Base-by-base conservation (phyloP, 345 rosid genomes). In the Arabis alpina region DNA sequence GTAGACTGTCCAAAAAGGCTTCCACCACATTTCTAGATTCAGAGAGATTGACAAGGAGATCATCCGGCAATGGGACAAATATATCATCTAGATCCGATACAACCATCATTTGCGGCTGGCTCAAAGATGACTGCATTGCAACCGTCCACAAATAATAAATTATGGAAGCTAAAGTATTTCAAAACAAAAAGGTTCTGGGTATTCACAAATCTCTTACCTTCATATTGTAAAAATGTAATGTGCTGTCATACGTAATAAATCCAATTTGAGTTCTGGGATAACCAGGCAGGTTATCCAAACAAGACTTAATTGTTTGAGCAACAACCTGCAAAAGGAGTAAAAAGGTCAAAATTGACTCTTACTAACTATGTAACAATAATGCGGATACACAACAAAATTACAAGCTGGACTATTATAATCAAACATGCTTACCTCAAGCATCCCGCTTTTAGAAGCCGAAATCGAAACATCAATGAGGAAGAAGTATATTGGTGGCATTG, bases 31-130 rank as follows among this genome's bases (percentile, higher is more conserved):
- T 83, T 85, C 87, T 88, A 28, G 99, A 95, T 81, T 95, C 99
- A 59, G 99, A 90, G 80, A 95, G 84, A 82, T 95, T 95, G 73
- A 95, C 99, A 65, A 92, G 96, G 77, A 95, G 98, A 82, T 95
- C 99, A 80, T 95, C 98, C 4, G 97, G 97, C 74, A 92, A 78
- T 2, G 99, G 99, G 60, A 90, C 68, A 76, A 95, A 95, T 56
- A 95, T 66, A 76, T 92, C 99, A 73, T 95, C 99, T 41, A 92
- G 84, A 80, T 95, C 99, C 3, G 99, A 86, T 68, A 95, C 94
- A 65, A 95, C 98, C 97, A 95, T 90, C 99, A 95, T 92, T 75
- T 95, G 99, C 77, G 99, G 97, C 77, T 92, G 99, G 43, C 87
- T 86, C 82, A 95, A 80, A 61, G 98, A 92, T 68, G 98, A 90